These are phyloP conservation scores for Xylaria sp. DNA, from an alignment of 2,329 filamentous ascomycete genomes.

Conservation along the genomic window DNA sequence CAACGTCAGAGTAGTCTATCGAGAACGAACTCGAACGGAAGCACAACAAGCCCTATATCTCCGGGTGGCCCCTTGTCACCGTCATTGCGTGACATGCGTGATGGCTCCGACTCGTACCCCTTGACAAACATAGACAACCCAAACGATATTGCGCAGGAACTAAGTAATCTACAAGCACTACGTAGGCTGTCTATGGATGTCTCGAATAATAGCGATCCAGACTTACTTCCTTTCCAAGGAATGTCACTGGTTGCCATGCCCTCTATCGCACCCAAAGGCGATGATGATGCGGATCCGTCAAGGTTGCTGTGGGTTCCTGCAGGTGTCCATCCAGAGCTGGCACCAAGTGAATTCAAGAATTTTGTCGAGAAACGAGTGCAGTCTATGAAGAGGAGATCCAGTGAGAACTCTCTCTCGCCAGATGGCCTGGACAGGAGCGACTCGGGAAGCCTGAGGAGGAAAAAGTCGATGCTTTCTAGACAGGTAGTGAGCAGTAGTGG, in stretches of 20 bases:
- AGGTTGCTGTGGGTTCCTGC: constrained; percentile 96
- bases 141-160: constrained; percentile 87
- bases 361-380: constrained; percentile 95
- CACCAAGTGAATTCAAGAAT: constrained; percentile 94
- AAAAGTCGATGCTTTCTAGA: constrained; percentile 94
- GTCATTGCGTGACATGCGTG: constrained; percentile 64
- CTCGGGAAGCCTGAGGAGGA: constrained; percentile 76
- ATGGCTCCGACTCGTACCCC: constrained; percentile 79
- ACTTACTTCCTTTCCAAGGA: constrained; percentile 77
- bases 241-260: constrained; percentile 75
- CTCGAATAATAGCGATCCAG: constrained; percentile 75
- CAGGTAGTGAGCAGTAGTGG: constrained; percentile 82
- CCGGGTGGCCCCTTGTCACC: constrained; percentile 58
- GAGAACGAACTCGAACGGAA: constrained; percentile 53
- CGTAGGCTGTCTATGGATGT: constrained; percentile 96
- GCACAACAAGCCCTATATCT: constrained; percentile 45
- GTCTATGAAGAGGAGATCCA: constrained; percentile 85
- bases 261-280: constrained; percentile 74
- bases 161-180: constrained; percentile 91
- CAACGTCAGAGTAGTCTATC: constrained; percentile 53
- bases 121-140: constrained; percentile 91
- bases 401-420: constrained; percentile 72
- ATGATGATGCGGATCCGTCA: constrained; percentile 86
- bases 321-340: constrained; percentile 90
- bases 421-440: constrained; percentile 64